phyloP scores from a whole-genome alignment of 768 basidiomycete genomes.

The Trametes villosa region DNA sequence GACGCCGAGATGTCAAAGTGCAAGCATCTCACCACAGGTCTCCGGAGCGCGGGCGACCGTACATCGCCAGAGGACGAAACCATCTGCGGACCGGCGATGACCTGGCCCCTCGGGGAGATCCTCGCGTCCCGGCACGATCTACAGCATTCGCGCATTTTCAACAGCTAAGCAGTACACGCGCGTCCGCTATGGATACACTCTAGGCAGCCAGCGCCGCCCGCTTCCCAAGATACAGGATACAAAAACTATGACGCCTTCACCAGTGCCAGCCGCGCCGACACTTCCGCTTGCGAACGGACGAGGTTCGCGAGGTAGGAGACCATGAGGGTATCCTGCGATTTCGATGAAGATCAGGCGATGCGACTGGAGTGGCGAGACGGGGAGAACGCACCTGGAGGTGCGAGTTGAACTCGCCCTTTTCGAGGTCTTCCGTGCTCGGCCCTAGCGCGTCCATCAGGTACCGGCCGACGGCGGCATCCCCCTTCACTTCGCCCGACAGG shows the following conservation, averaged over 20 bases:
- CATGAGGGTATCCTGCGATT: conserved; percentile 83
- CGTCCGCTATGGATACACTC: conserved; percentile 22
- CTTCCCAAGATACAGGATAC: conserved; percentile 14
- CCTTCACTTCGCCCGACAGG: conserved; percentile 73
- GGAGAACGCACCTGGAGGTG: conserved; percentile 65
- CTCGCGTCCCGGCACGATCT: conserved; percentile 88
- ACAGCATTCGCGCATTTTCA: conserved; percentile 96
- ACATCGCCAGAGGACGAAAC: conserved; percentile 22
- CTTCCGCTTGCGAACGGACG: conserved; percentile 91
- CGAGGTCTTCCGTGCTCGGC: conserved; percentile 69
- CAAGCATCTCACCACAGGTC: conserved; percentile 52
- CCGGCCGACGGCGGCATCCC: conserved; percentile 85
- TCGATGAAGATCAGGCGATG: conserved; percentile 22
- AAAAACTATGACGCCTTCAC: conserved; percentile 51
- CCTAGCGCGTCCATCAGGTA: conserved; percentile 88
- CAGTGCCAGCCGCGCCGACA: conserved; percentile 85
- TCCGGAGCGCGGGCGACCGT: conserved; percentile 13
- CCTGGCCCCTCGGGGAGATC: conserved; percentile 96
- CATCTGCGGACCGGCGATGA: conserved; percentile 74
- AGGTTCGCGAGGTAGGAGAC: conserved; percentile 93
- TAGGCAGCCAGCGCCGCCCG: conserved; percentile 1
- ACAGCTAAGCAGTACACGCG: conserved; percentile 54
- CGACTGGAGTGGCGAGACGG: neutral
- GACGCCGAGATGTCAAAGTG: conserved; percentile 53
- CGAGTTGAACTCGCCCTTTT: conserved; percentile 76